Base-by-base conservation (phyloP, 495 filamentous ascomycete species). In the Penicillium robsamsonii region DNA sequence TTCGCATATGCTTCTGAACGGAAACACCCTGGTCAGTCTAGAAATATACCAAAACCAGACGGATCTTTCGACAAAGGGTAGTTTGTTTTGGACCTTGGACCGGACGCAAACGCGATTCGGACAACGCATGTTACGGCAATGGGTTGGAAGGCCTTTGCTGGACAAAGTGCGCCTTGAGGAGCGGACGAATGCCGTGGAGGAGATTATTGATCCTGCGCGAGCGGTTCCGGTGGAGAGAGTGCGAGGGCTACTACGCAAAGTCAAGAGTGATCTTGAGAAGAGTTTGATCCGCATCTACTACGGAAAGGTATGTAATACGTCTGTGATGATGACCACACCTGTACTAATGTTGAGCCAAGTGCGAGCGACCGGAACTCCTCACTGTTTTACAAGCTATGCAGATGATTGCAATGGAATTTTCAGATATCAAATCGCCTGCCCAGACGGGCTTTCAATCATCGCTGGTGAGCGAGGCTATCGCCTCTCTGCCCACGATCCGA, bases 1-100 rank as follows among this genome's bases (percentile, higher is more conserved):
- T 27, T 91, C 92, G 13, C 91, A 97, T 62, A 97, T 99, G 94
- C 78, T 97, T 4, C 79, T 99, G 56, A 97, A 96, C 63, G 94
- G 92, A 17, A 99, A 96, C 53, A 99, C 92, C 0, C 66, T 99
- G 35, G 91, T 92, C 13, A 96, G 90, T 64, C 78, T 99, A 13
- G 94, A 99, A 69, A 89, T 99, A 2, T 99, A 97, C 68, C 86
- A 92, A 27, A 99, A 99, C 58, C 85, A 91, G 58, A 97, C 94
- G 0, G 93, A 99, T 65, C 81, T 92, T 52, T 81, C 82, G 0
- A 82, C 86, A 43, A 95, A 89, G 61, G 94, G 95, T 1, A 96
- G 92, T 68, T 78, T 99, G 15, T 89, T 97, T 69, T 99, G 94
- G 94, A 91, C 92, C 0, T 73, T 99, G 25, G 91, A 99, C 69